These are phyloP conservation scores for Albugo laibachii DNA, from an alignment of 352 stramenopile species.

Conservation along the genomic window DNA sequence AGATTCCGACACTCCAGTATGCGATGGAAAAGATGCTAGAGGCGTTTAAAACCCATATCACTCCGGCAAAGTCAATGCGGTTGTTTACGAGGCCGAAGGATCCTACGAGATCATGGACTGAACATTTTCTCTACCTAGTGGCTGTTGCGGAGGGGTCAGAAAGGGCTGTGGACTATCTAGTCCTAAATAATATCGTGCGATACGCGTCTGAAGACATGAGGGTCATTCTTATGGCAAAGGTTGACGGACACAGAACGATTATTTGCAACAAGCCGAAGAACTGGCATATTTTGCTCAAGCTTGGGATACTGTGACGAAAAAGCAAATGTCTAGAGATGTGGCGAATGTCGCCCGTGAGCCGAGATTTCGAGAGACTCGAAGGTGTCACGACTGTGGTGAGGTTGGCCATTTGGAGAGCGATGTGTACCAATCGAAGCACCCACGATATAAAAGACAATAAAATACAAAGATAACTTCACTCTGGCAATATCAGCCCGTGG, in stretches of 20 bases:
- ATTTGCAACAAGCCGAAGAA: conserved; percentile 1
- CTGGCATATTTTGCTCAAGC: not conserved
- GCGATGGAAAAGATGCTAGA: not conserved
- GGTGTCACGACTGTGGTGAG: not conserved
- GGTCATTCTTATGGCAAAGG: not conserved
- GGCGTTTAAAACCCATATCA: not conserved
- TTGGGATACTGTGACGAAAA: not conserved
- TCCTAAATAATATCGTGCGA: not conserved
- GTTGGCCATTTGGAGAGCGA: not conserved
- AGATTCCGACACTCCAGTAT: not conserved
- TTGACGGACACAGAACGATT: not conserved
- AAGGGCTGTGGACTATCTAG: not conserved
- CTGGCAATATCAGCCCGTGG: no score
- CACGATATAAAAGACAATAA: not conserved
- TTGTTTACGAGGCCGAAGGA: not conserved
- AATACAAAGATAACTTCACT: no score
- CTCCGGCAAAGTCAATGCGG: not conserved
- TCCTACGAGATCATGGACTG: not conserved
- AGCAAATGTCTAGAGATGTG: not conserved
- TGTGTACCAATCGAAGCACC: not conserved
- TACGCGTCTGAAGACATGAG: not conserved
- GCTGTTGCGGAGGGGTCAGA: not conserved
- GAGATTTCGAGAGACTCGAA: not conserved
- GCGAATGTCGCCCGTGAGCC: not conserved
- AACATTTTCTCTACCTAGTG: conserved; percentile 1